A percentile compares a stretch with the other conserved stretches of the same genome.
phyloP scores from a whole-genome alignment of 208 protist species.

The Leishmania martiniquensis region DNA sequence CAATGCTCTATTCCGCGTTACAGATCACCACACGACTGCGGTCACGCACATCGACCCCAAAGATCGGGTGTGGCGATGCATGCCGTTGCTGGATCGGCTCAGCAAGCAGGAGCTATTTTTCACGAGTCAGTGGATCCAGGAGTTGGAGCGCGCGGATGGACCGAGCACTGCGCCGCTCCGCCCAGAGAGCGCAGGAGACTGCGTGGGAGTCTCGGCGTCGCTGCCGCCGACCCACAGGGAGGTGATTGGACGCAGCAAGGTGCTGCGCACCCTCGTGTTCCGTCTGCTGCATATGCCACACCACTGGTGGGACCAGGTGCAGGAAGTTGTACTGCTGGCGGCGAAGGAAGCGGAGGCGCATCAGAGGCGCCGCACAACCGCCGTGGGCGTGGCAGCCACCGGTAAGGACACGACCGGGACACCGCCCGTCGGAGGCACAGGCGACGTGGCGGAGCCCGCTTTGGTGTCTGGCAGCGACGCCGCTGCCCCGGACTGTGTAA shows the following conservation, averaged over 20 bases:
- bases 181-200: not conserved
- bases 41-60: constrained; percentile 40
- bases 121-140: constrained; percentile 42
- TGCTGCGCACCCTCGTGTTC: constrained; percentile 44
- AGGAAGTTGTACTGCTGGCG: constrained; percentile 38
- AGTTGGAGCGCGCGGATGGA: constrained; percentile 19
- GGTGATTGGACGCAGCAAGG: constrained; percentile 44
- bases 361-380: not conserved
- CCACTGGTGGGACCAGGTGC: constrained; percentile 41
- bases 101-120: constrained; percentile 41
- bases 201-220: not conserved
- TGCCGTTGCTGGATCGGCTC: constrained; percentile 46
- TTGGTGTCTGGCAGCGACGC: not conserved
- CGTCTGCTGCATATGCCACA: constrained; percentile 27
- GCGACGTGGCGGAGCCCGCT: not conserved
- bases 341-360: not conserved
- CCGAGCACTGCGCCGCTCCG: not conserved
- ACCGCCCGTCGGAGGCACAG: not conserved
- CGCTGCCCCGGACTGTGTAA: not conserved
- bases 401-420: not conserved
- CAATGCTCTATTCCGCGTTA: constrained; percentile 49
- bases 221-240: constrained; percentile 26
- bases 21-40: constrained; percentile 38
- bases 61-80: constrained; percentile 36
- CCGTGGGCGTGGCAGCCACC: not conserved